Evolutionary conservation across 306 rosid genomes (phyloP).

Genomic region (Lathyrus sativus): DNA sequence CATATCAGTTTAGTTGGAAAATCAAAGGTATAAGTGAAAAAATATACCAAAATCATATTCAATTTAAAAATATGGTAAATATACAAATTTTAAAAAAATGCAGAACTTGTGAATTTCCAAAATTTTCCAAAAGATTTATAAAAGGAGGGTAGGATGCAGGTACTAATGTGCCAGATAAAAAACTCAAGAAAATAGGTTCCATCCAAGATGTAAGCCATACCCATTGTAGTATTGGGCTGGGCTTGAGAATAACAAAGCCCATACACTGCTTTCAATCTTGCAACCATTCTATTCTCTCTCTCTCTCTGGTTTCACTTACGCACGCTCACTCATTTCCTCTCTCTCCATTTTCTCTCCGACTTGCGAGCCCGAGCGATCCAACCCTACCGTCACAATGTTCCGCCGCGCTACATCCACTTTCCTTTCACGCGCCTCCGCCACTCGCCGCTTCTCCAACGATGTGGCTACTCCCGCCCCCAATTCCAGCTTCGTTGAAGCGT

Average conservation of each 20-base stretch:
- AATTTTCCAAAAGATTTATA: too few relatives aligned
- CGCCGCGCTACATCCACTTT: constrained; percentile 66
- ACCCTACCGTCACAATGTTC: constrained; percentile 53
- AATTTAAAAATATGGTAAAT: too few relatives aligned
- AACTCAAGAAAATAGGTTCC: too few relatives aligned
- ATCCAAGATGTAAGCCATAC: not conserved
- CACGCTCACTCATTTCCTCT: not conserved
- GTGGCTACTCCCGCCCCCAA: constrained; percentile 41
- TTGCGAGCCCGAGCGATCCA: constrained; percentile 94
- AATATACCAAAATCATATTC: too few relatives aligned
- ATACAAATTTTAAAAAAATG: too few relatives aligned
- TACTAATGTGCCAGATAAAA: too few relatives aligned
- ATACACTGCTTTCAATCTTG: not conserved
- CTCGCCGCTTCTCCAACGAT: constrained; percentile 68
- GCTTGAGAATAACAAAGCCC: constrained; percentile 13
- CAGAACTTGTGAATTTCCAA: too few relatives aligned
- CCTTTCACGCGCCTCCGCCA: constrained; percentile 46
- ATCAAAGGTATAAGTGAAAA: too few relatives aligned
- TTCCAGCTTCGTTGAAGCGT: constrained; percentile 56
- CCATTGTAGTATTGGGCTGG: not conserved
- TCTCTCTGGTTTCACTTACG: not conserved
- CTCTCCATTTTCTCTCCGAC: constrained; percentile 63
- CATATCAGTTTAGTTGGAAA: too few relatives aligned
- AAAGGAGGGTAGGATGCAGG: too few relatives aligned
- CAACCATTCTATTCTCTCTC: not conserved